Evolutionary conservation across 2,329 filamentous ascomycete genomes (phyloP).

Genomic region (Cladobotryum mycophilum): DNA sequence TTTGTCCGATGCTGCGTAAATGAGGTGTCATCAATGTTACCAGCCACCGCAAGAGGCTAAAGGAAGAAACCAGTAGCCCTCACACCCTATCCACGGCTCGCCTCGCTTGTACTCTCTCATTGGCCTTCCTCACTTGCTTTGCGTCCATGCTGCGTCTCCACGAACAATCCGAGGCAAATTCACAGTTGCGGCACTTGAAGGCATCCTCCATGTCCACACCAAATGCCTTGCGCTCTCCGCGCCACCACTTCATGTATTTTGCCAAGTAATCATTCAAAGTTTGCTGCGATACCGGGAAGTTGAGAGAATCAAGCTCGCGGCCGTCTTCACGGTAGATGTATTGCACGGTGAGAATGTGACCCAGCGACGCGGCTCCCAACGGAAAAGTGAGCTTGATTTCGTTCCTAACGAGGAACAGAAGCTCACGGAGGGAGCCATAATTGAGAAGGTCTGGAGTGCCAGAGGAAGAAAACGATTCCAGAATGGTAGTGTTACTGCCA

Average conservation of each 20-base stretch:
- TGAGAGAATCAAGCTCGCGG: slow-evolving; percentile 45
- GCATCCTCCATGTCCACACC: slow-evolving; percentile 81
- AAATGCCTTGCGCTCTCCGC: slow-evolving; percentile 61
- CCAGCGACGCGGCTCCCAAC: slow-evolving; percentile 40
- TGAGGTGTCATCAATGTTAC: too few relatives aligned
- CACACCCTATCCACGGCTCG: slow-evolving; percentile 2
- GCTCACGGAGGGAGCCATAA: slow-evolving; percentile 43
- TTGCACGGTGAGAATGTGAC: slow-evolving; percentile 46
- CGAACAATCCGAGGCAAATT: slow-evolving; percentile 70
- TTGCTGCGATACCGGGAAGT: slow-evolving; percentile 61
- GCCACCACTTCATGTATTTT: slow-evolving; percentile 81
- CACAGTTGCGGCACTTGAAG: slow-evolving; percentile 80
- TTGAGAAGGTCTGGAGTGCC: slow-evolving; percentile 32
- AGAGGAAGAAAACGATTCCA: slow-evolving; percentile 11
- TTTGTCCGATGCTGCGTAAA: too few relatives aligned
- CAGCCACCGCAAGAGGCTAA: too few relatives aligned
- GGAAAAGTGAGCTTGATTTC: slow-evolving; percentile 50
- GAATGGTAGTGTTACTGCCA: background rate
- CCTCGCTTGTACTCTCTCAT: slow-evolving; percentile 19
- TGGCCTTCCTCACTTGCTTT: slow-evolving; percentile 33
- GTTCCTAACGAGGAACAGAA: slow-evolving; percentile 38
- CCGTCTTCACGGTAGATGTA: slow-evolving; percentile 50
- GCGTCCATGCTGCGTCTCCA: slow-evolving; percentile 70
- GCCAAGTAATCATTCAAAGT: slow-evolving; percentile 60
- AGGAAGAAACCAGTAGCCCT: too few relatives aligned